A percentile compares a stretch with the other conserved stretches of the same genome.
phyloP scores from a whole-genome alignment of 352 stramenopile genomes.

The Pythium sukuiense region DNA sequence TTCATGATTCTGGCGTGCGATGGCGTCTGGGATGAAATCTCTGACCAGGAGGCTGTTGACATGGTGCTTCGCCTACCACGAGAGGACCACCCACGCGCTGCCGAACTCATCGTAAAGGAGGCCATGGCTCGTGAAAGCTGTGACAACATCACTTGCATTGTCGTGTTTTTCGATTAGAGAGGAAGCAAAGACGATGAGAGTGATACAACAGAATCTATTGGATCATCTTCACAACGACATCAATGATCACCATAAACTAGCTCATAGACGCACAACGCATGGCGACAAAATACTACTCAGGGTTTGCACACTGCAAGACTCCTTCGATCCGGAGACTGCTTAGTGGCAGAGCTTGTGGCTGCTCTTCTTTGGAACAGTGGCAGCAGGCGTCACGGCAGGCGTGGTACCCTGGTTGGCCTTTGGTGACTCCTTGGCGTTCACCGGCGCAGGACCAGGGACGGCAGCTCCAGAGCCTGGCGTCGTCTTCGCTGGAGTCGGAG shows the following conservation, averaged over 20 bases:
- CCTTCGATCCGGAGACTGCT: background rate
- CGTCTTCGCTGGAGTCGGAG: background rate
- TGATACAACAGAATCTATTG: constrained; percentile 3
- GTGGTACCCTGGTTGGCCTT: background rate
- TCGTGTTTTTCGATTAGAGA: constrained; percentile 51
- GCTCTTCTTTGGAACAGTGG: constrained; percentile 9
- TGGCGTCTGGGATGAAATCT: constrained; percentile 77
- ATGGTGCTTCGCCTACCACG: constrained; percentile 43
- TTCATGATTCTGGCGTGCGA: constrained; percentile 82
- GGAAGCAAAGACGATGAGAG: background rate
- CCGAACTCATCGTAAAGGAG: constrained; percentile 54
- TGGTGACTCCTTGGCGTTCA: background rate
- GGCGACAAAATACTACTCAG: background rate
- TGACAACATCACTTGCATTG: constrained; percentile 81
- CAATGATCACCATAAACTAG: background rate
- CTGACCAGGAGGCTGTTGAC: constrained; percentile 72
- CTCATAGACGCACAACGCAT: background rate
- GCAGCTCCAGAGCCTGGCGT: background rate
- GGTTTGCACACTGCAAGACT: background rate
- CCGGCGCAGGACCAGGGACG: background rate
- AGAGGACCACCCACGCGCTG: constrained; percentile 42
- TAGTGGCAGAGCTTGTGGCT: constrained; percentile 24
- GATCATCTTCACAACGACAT: background rate
- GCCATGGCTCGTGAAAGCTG: constrained; percentile 54
- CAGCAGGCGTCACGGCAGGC: constrained; percentile 11